Base-by-base conservation (phyloP, 1,139 yeast genomes). In the Candida neerlandica region DNA sequence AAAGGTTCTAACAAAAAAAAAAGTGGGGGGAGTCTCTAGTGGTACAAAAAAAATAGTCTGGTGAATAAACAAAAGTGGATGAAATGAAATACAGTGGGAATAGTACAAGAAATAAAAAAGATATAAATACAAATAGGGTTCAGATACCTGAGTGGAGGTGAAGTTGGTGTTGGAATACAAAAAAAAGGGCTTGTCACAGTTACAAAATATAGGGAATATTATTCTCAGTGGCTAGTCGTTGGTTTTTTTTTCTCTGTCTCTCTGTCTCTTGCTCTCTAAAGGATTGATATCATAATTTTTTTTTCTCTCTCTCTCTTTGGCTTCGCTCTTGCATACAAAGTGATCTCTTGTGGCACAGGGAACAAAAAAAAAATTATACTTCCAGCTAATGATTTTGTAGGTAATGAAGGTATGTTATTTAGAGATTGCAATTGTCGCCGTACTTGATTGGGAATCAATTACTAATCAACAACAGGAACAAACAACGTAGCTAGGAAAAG, bases 271-370 rank as follows among this genome's bases (percentile, higher is more conserved):
- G 7, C 40, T n/a, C 19, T 16, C 7, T 37, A 37, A 37, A n/a
- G 41, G 18, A 21, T 21, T 37, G 41, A 37, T 37, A 37, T 37
- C 41, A 37, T 37, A 37, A 37, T 21, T n/a, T 37, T 37, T 37
- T n/a, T 21, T 19, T 21, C n/a, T n/a, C n/a, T n/a, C n/a, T n/a
- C n/a, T 19, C 23, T 6, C 7, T n/a, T 6, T 16, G 5, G 27
- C 18, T 16, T 16, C 38, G n/a, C 9, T 16, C 14, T 34, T 29
- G 14, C n/a, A 29, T 14, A 33, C 37, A 6, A n/a, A 33, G 19
- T 33, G 37, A 33, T 33, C 37, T 14, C 18, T n/a, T n/a, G 18
- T 33, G 18, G 37, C 18, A 33, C 37, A 33, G 18, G 11, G 16
- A 9, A 30, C 5, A 30, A 14, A 33, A 33, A 33, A 33, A 33